phyloP scores from a whole-genome alignment of 306 rosid genomes.

The Vigna hirtella region DNA sequence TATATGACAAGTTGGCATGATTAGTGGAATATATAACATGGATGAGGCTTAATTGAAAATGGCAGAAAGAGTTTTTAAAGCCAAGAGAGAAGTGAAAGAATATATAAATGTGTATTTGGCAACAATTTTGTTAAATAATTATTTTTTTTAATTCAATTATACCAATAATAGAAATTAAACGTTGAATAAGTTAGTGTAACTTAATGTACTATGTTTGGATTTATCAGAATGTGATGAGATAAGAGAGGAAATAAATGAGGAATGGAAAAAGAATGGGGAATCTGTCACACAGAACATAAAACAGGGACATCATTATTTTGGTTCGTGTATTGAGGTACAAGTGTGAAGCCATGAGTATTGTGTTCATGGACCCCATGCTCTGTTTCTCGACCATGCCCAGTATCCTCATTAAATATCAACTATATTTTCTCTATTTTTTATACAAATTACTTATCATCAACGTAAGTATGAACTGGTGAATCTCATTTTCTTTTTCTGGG shows the following conservation, averaged over 20 bases:
- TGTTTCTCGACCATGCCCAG: conserved; percentile 26
- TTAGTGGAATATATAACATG: neutral
- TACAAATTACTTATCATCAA: conserved; percentile 33
- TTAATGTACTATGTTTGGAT: neutral
- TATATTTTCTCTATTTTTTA: neutral
- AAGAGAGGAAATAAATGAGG: conserved; percentile 12
- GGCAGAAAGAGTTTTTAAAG: neutral
- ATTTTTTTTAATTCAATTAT: neutral
- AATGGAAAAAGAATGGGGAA: conserved; percentile 24
- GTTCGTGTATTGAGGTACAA: conserved; percentile 21
- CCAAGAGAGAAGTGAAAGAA: neutral
- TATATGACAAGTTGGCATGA: neutral
- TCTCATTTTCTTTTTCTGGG: too few species aligned
- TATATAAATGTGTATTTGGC: neutral
- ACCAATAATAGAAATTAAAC: neutral
- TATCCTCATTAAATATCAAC: conserved; percentile 26
- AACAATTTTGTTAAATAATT: neutral
- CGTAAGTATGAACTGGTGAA: neutral
- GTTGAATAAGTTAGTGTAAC: neutral
- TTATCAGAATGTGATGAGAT: neutral
- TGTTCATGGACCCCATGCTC: conserved; percentile 41
- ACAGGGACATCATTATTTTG: conserved; percentile 35
- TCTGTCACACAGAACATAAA: conserved; percentile 11
- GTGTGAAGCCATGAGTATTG: conserved; percentile 24
- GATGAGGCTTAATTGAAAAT: neutral